Base-by-base conservation (phyloP, 495 filamentous ascomycete genomes). In the Penicillium taxi region DNA sequence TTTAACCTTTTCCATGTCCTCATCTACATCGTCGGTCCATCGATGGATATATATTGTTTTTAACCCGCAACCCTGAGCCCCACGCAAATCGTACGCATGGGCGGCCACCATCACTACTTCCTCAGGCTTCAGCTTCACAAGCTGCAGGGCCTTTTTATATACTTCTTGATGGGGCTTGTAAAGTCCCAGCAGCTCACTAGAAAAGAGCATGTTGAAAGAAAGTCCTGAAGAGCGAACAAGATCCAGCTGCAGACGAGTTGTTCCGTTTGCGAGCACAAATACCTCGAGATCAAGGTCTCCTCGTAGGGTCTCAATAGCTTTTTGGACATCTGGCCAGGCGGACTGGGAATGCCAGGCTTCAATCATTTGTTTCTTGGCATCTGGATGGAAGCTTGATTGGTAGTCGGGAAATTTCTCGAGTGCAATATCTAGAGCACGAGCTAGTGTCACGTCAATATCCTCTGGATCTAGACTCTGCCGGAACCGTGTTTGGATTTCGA, bases 191-290 rank as follows among this genome's bases (percentile, higher is more conserved):
- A 73, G 39, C 47, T 72, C 53, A 35, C 69, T 73, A 0, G 72
- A 74, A 21, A 74, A 71, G 2, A 75, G 34, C 60, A 67, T 67
- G 44, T 72, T 49, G 53, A 75, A 78, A 3, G 39, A 34, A 19
- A 75, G 36, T 4, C 62, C 66, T 0, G 71, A 69, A 0, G 71
- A 72, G 11, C 60, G 54, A 9, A 45, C 52, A 5, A 76, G 49
- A 46, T 74, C 67, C 11, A 77, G 64, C 49, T 76, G 73, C 17
- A 75, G 55, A 29, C 73, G 61, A 19, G 70, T 71, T 2, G 67
- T 71, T 0, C 72, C 73, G 39, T 77, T 77, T n/a, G 73, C 70
- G 29, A 69, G 61, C 15, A 76, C 70, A 17, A 71, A 65, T 0
- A 55, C 53, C 29, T 63, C 59, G 9, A 52, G 48, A 13, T 50